These are phyloP conservation scores for Leptodermis oblonga DNA, from an alignment of 257 asterid species.

Conservation along the genomic window DNA sequence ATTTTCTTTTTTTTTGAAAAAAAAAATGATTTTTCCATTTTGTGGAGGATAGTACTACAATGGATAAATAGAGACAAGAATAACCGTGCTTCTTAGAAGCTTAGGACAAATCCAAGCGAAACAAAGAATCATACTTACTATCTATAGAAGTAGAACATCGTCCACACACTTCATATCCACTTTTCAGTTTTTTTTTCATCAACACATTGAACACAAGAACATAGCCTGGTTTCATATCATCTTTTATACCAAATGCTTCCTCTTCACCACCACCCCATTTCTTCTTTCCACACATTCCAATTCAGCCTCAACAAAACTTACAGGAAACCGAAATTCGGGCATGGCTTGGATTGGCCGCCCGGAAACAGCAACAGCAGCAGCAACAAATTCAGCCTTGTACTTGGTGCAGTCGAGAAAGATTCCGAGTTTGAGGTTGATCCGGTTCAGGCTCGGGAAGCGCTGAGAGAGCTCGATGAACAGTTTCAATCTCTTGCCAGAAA, in stretches of 20 bases:
- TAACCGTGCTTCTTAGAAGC: too few species aligned
- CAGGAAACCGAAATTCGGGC: not conserved
- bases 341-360: not conserved
- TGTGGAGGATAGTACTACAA: too few species aligned
- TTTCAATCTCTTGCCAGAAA: constrained; percentile 53
- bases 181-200: not conserved
- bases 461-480: constrained; percentile 72
- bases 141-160: not conserved
- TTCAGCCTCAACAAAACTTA: not conserved
- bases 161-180: constrained; percentile 11
- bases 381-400: not conserved
- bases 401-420: constrained; percentile 41
- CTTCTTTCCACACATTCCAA: constrained; percentile 7
- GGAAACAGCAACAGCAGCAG: constrained; percentile 15
- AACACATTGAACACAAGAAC: too few species aligned
- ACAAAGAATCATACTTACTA: not conserved
- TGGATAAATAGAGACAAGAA: too few species aligned
- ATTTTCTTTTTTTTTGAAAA: too few species aligned
- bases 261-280: constrained; percentile 20
- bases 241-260: constrained; percentile 24
- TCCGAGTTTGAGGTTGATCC: constrained; percentile 63
- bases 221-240: not conserved
- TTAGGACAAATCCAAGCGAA: not conserved
- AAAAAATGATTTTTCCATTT: too few species aligned
- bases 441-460: constrained; percentile 77